Percentiles rank a stretch among this genome's conserved stretches.
Conservation (phyloP, 2,329 filamentous ascomycete species). For the Lachnellula subtilissima region DNA sequence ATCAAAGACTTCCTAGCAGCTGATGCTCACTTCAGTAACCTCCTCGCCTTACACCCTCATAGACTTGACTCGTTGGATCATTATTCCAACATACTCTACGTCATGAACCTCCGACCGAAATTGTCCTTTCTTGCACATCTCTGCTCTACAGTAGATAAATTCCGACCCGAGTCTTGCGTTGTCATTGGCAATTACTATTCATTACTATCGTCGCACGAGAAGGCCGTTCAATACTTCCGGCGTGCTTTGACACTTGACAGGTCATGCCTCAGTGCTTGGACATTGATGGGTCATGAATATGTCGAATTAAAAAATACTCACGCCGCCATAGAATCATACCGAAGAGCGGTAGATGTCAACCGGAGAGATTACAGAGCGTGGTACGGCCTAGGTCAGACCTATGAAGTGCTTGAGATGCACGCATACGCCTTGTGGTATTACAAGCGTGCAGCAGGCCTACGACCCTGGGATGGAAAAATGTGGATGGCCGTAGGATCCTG, state of each 20-base stretch:
- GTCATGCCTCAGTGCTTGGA: conserved; percentile 91
- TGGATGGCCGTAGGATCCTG: conserved; percentile 96
- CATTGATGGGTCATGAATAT: conserved; percentile 97
- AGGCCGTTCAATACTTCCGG: conserved; percentile 96
- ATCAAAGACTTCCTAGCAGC: conserved; percentile 71
- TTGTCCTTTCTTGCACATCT: conserved; percentile 89
- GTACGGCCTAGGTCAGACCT: conserved; percentile 96
- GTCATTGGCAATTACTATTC: conserved; percentile 98
- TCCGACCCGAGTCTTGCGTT: conserved; percentile 93
- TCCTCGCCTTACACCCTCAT: conserved; percentile 69
- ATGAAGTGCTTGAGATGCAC: conserved; percentile 97
- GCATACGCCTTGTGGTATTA: conserved; percentile 97
- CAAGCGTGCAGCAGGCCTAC: conserved; percentile 85
- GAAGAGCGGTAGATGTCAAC: conserved; percentile 92
- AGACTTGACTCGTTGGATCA: conserved; percentile 87
- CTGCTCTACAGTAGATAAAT: conserved; percentile 88
- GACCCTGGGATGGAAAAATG: conserved; percentile 98
- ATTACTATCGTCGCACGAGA: conserved; percentile 89
- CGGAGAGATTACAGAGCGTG: conserved; percentile 94
- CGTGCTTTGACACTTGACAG: conserved; percentile 86
- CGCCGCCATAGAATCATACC: conserved; percentile 93
- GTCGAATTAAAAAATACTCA: conserved; percentile 98
- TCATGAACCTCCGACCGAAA: conserved; percentile 81
- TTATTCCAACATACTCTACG: conserved; percentile 96
- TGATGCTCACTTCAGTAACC: conserved; percentile 67